Evolutionary conservation across 2,329 filamentous ascomycete species (phyloP), one percentile per base, ranked within the genome.

Genomic region (Beauveria brongniartii): DNA sequence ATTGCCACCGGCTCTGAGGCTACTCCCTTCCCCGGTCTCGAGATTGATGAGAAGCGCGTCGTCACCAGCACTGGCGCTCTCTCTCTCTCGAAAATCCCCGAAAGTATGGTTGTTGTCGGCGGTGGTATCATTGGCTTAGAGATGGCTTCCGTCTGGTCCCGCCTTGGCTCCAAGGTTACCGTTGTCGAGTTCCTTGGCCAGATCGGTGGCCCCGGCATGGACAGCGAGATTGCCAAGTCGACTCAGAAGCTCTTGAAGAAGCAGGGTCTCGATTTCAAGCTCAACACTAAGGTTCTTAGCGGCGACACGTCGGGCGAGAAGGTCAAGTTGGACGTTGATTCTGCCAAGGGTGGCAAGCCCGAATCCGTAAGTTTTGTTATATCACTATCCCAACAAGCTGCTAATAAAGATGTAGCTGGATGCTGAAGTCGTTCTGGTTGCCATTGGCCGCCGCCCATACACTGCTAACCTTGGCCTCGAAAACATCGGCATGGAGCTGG

Each of bases 51-150:
- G 86, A 91, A 97, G 88, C 90, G 90, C 75, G 91, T 99, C 69
- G 86, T 99, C 72, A 96, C 92, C 70, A 97, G 92, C 80, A 99
- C 94, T 58, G 94, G 94, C 67, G 94, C 94, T 66, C 88, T 99
- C 71, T 83, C 92, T 46, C 83, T 99, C 64, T 83, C 91, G 70
- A 84, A 96, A 80, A 90, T 99, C 43, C 94, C 94, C 48, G 92
- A 97, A 83, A 94, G 90, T 78, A 89, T 99, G 90, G 82, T 95
- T 65, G 94, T 99, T 70, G 97, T 99, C 73, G 94, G 94, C 69
- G 94, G 94, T 74, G 94, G 94, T 75, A 99, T 99, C 75, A 99
- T 99, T 71, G 94, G 94, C 73, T 86, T 99, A 47, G 94, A 99
- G 79, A 99, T 99, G 94, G 91, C 81, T 65, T 97, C 93, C 58